Evolutionary conservation across 129 eudicot genomes (phyloP).

Genomic region (Artemisia argyi): DNA sequence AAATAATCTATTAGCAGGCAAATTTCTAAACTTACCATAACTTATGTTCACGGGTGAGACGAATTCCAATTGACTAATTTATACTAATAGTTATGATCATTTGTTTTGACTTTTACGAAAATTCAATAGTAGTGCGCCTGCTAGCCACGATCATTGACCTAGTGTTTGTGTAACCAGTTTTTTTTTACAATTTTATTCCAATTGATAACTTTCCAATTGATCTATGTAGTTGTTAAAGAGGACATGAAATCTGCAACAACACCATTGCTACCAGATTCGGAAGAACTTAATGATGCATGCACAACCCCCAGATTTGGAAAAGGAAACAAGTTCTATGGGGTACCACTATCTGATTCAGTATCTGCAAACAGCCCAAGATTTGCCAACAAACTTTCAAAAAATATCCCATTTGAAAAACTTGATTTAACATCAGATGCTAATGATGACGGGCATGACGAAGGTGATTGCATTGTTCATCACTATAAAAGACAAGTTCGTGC

Average conservation of each 20-base stretch:
- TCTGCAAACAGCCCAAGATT: conserved; percentile 57
- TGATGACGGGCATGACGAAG: conserved; percentile 45
- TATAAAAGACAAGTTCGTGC: conserved; percentile 52
- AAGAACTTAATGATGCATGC: conserved; percentile 42
- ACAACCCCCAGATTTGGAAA: conserved; percentile 49
- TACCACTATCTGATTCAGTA: conserved; percentile 48
- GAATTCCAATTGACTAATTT: too few relatives aligned
- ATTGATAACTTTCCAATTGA: not conserved
- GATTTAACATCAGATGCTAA: conserved; percentile 28
- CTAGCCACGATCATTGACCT: not conserved
- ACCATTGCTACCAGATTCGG: conserved; percentile 43
- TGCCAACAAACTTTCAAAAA: conserved; percentile 30
- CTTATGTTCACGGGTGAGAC: too few relatives aligned
- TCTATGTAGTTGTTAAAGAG: conserved; percentile 35
- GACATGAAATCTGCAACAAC: conserved; percentile 36
- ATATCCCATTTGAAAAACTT: conserved; percentile 16
- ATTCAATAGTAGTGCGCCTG: too few relatives aligned
- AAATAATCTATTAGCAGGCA: too few relatives aligned
- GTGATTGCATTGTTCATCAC: conserved; percentile 36
- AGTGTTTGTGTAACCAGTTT: not conserved
- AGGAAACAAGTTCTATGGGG: conserved; percentile 60
- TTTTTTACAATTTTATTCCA: not conserved
- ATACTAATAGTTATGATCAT: too few relatives aligned
- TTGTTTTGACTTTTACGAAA: too few relatives aligned
- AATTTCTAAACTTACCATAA: too few relatives aligned